Percentiles rank a stretch among this genome's conserved stretches.
These are phyloP conservation scores for Ceratobasidium sp. DNA, from an alignment of 1,284 basidiomycete genomes.

Conservation along the genomic window DNA sequence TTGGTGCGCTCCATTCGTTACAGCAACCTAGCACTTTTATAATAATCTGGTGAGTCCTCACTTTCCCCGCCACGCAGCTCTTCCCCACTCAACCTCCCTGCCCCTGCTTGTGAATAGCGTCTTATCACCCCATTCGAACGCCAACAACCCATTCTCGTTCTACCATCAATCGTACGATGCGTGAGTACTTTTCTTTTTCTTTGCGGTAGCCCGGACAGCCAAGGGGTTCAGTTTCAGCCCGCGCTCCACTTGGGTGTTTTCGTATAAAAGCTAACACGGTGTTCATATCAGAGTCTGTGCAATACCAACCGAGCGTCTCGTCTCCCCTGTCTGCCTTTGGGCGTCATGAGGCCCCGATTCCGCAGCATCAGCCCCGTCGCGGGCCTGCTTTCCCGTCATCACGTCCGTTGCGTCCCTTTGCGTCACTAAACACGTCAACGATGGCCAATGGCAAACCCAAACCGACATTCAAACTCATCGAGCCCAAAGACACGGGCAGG, in stretches of 20 bases:
- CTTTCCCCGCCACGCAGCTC: constrained; percentile 9
- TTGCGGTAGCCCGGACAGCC: not conserved
- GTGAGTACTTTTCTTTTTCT: constrained; percentile 10
- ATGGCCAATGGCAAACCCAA: constrained; percentile 50
- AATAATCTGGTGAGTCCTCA: constrained; percentile 17
- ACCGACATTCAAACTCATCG: constrained; percentile 71
- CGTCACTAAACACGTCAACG: constrained; percentile 62
- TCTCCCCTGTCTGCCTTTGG: constrained; percentile 38
- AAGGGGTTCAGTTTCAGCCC: constrained; percentile 15
- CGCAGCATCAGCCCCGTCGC: constrained; percentile 54
- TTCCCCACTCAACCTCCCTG: too few relatives aligned
- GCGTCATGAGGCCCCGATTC: constrained; percentile 16
- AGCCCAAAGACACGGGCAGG: constrained; percentile 66
- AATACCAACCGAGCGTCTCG: constrained; percentile 32
- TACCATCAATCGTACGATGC: constrained; percentile 37
- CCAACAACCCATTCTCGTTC: constrained; percentile 11
- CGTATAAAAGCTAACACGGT: constrained; percentile 22
- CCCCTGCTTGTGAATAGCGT: too few relatives aligned
- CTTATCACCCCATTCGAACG: not conserved
- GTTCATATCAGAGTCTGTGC: constrained; percentile 24
- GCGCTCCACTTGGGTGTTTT: not conserved
- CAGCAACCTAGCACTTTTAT: constrained; percentile 10
- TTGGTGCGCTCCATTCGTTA: not conserved
- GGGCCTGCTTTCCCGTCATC: constrained; percentile 70
- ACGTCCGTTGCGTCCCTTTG: constrained; percentile 77